Evolutionary conservation across 306 rosid genomes (phyloP).

Genomic region (Pyrus pyrifolia): DNA sequence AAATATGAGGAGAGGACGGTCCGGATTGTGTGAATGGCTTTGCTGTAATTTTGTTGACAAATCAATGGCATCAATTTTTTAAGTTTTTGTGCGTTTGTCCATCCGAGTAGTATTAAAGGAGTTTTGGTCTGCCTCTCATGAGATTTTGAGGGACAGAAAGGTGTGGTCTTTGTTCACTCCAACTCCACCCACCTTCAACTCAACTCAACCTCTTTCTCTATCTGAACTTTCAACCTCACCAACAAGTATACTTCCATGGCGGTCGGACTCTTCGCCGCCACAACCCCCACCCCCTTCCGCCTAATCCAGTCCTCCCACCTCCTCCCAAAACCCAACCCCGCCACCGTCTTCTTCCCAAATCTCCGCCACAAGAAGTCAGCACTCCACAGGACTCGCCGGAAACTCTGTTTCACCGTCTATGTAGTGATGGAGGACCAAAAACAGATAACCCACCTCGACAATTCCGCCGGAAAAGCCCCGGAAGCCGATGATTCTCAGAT

Average conservation of each 20-base stretch:
- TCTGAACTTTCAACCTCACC: background rate
- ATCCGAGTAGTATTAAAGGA: background rate
- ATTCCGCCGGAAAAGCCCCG: conserved; percentile 9
- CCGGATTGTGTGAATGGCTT: too few relatives aligned
- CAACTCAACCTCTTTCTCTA: background rate
- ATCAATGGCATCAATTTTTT: too few relatives aligned
- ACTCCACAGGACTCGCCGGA: conserved; percentile 25
- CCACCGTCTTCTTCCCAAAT: conserved; percentile 24
- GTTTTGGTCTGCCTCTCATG: background rate
- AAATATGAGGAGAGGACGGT: too few relatives aligned
- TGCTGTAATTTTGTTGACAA: too few relatives aligned
- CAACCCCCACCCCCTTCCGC: conserved; percentile 42
- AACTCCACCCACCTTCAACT: background rate
- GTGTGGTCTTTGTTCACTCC: conserved; percentile 16
- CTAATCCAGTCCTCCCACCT: conserved; percentile 23
- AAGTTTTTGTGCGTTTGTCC: background rate
- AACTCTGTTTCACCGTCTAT: conserved; percentile 41
- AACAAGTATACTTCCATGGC: conserved; percentile 47
- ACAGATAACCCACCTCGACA: conserved; percentile 21
- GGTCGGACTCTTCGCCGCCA: conserved; percentile 55
- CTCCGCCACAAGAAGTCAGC: conserved; percentile 13
- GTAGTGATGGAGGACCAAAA: conserved; percentile 68
- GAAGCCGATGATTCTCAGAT: conserved; percentile 18
- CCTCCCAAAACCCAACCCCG: conserved; percentile 27
- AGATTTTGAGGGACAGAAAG: background rate